Percentiles rank a stretch among this genome's conserved stretches.
These are phyloP conservation scores for Neurospora pannonica DNA, from an alignment of 495 filamentous ascomycete genomes.

Conservation along the genomic window DNA sequence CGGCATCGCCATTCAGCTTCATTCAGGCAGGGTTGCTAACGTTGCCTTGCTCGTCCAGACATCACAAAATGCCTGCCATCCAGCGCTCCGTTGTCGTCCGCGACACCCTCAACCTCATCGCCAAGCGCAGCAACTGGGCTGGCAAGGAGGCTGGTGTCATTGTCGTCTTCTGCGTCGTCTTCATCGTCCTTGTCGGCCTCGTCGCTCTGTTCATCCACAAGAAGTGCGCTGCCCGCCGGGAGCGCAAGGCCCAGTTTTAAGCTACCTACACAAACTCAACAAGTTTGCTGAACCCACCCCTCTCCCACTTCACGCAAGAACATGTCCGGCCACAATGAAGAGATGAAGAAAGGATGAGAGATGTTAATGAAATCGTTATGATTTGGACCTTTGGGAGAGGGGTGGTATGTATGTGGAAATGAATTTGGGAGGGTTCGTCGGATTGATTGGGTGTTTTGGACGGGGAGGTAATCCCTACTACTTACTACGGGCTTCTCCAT, in stretches of 20 bases:
- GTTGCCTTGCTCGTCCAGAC: neutral
- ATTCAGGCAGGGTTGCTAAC: conserved; percentile 3
- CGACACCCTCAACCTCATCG: conserved; percentile 34
- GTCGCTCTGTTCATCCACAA: conserved; percentile 37
- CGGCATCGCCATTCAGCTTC: neutral
- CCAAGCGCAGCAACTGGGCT: conserved; percentile 44
- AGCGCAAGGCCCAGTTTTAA: conserved; percentile 18
- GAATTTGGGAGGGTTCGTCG: neutral
- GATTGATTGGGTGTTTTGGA: neutral
- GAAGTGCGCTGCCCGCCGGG: conserved; percentile 28
- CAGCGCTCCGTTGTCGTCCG: conserved; percentile 37
- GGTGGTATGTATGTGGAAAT: neutral
- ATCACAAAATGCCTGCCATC: conserved; percentile 37
- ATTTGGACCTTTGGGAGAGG: neutral
- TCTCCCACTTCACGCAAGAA: neutral
- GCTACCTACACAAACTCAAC: neutral
- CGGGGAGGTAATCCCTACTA: neutral
- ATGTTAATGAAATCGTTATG: neutral
- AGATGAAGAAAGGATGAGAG: neutral
- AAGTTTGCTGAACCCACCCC: neutral
- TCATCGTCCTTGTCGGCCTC: conserved; percentile 40
- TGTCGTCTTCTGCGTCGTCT: conserved; percentile 51
- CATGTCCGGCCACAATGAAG: neutral
- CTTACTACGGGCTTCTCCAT: neutral
- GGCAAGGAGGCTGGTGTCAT: conserved; percentile 43